Conservation (phyloP, 208 protist species). For the Herpetomonas muscarum region DNA sequence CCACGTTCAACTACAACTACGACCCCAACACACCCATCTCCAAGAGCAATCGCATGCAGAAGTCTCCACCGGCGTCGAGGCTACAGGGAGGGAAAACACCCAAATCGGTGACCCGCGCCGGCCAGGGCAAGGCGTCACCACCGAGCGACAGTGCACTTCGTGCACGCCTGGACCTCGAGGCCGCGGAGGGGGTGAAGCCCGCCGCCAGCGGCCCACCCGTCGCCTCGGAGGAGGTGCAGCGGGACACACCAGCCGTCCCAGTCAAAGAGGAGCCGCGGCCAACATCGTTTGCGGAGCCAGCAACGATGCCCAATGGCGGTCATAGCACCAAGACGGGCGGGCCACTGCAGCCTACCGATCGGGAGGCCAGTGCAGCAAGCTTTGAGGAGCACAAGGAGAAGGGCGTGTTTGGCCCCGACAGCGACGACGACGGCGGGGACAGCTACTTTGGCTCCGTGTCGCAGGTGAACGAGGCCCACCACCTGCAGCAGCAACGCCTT, state of each 20-base stretch:
- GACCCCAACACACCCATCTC: not conserved
- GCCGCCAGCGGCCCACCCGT: not conserved
- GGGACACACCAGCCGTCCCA: no score
- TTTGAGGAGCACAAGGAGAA: not conserved
- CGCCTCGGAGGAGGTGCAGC: not conserved
- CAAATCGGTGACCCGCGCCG: no score
- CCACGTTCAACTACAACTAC: not conserved
- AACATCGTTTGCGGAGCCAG: not conserved
- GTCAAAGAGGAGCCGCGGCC: no score
- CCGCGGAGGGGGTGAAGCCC: not conserved
- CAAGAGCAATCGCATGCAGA: not conserved
- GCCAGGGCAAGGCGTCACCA: not conserved
- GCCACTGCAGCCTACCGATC: no score
- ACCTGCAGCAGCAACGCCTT: not conserved
- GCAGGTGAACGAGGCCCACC: conserved; percentile 5
- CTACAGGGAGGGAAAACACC: not conserved
- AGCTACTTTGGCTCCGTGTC: conserved; percentile 20
- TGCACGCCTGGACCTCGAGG: not conserved
- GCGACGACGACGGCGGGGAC: conserved; percentile 4
- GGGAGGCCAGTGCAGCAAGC: no score
- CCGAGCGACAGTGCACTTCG: not conserved
- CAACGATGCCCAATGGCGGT: no score
- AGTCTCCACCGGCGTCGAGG: not conserved
- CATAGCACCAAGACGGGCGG: no score
- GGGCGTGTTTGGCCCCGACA: not conserved